Conservation (phyloP, 495 filamentous ascomycete species). For the Cairneyella variabilis region DNA sequence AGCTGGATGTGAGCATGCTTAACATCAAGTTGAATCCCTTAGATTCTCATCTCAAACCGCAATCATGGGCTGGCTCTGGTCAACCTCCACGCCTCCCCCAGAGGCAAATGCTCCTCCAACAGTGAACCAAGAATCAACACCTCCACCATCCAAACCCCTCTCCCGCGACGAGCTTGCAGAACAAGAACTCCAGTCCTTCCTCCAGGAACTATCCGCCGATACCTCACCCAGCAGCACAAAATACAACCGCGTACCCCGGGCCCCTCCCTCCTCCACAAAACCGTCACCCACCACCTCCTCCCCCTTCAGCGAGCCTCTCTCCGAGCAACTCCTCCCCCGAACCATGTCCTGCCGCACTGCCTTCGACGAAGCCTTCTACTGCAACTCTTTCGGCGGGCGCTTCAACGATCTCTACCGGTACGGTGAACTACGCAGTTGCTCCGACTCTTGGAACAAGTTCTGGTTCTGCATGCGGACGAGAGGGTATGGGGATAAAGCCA, state of each 20-base stretch:
- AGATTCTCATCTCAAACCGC: too few relatives aligned
- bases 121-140: neutral
- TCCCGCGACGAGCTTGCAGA: slow-evolving; percentile 58
- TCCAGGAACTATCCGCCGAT: slow-evolving; percentile 45
- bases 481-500: slow-evolving; percentile 41
- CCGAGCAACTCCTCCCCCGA: slow-evolving; percentile 64
- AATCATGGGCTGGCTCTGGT: slow-evolving; percentile 53
- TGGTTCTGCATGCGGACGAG: slow-evolving; percentile 94
- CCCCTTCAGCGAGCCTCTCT: slow-evolving; percentile 15
- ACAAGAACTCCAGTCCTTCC: slow-evolving; percentile 55
- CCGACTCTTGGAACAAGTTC: slow-evolving; percentile 81
- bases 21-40: too few relatives aligned
- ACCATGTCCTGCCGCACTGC: slow-evolving; percentile 83
- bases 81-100: slow-evolving; percentile 23
- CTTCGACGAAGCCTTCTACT: slow-evolving; percentile 95
- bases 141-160: slow-evolving; percentile 17
- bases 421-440: slow-evolving; percentile 68
- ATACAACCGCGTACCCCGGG: slow-evolving; percentile 23
- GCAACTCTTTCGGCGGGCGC: slow-evolving; percentile 86
- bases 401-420: slow-evolving; percentile 79
- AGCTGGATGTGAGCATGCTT: too few relatives aligned
- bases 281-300: slow-evolving; percentile 9
- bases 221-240: slow-evolving; percentile 27
- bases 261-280: slow-evolving; percentile 7
- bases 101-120: neutral